Evolutionary conservation across 2,329 filamentous ascomycete genomes (phyloP).

Genomic region (Bipolaris cookei): DNA sequence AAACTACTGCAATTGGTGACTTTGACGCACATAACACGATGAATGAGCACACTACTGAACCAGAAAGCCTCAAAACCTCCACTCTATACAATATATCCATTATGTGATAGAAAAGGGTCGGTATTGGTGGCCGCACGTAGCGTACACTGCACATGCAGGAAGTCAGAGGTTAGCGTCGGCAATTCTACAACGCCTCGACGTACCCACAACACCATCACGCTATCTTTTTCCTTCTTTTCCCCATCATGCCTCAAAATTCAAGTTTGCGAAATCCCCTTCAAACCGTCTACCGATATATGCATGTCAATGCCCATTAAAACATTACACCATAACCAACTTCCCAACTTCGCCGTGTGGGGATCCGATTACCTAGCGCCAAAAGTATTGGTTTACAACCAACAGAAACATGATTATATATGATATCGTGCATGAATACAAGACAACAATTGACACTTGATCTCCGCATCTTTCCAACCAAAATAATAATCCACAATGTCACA

Average conservation of each 20-base stretch:
- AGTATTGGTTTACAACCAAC: slow-evolving; percentile 6
- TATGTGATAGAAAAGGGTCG: background rate
- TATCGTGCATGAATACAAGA: background rate
- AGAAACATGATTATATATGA: slow-evolving; percentile 5
- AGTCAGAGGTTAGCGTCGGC: slow-evolving; percentile 1
- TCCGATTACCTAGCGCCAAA: slow-evolving; percentile 4
- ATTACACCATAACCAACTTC: background rate
- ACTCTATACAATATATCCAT: background rate
- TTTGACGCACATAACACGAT: no score
- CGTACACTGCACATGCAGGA: background rate
- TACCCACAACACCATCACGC: background rate
- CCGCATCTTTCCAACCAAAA: background rate
- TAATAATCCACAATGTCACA: slow-evolving; percentile 2
- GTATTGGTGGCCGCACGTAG: background rate
- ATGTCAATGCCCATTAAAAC: background rate
- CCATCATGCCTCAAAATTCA: accelerated
- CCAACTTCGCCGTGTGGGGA: slow-evolving; percentile 14
- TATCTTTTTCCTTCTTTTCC: background rate
- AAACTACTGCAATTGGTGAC: no score
- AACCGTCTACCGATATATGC: no score
- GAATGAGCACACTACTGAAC: no score
- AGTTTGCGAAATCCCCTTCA: background rate
- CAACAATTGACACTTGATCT: background rate
- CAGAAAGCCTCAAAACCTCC: no score
- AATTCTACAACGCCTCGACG: background rate